Conservation (phyloP, 768 basidiomycete genomes). For the Pleurotus tuoliensis region DNA sequence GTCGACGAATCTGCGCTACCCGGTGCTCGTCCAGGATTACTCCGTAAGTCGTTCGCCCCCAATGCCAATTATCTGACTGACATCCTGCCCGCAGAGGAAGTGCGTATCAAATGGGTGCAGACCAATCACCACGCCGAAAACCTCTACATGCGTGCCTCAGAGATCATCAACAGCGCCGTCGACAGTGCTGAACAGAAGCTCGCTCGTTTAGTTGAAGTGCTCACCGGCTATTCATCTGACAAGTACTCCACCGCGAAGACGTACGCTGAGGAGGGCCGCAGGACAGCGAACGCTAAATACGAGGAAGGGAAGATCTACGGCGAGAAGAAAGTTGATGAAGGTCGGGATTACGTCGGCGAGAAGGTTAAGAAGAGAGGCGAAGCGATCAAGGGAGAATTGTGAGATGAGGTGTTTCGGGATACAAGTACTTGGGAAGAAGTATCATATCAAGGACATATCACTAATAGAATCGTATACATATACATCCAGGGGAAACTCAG, state of each 20-base stretch:
- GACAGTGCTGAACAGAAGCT: constrained; percentile 77
- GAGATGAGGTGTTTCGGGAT: not conserved
- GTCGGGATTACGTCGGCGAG: constrained; percentile 30
- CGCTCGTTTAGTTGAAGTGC: constrained; percentile 36
- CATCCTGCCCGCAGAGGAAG: constrained; percentile 50
- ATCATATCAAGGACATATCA: too few species aligned
- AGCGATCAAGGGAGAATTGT: constrained; percentile 38
- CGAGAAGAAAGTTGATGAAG: constrained; percentile 25
- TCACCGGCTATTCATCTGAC: constrained; percentile 35
- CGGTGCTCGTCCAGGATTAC: constrained; percentile 64
- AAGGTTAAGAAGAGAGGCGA: constrained; percentile 33
- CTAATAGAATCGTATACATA: too few species aligned
- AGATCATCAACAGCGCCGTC: constrained; percentile 63
- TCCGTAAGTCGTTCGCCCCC: constrained; percentile 46
- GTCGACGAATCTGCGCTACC: constrained; percentile 68
- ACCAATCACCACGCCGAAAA: constrained; percentile 51
- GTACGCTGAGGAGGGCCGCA: constrained; percentile 22
- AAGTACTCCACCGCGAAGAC: constrained; percentile 21
- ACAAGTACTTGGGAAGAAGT: too few species aligned
- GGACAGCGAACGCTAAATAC: constrained; percentile 19
- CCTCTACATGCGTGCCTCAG: constrained; percentile 57
- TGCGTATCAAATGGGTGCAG: constrained; percentile 77
- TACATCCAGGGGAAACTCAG: too few species aligned
- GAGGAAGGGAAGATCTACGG: constrained; percentile 22
- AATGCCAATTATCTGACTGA: not conserved